Conservation (phyloP, 2,329 filamentous ascomycete genomes). For the Colletotrichum musicola region DNA sequence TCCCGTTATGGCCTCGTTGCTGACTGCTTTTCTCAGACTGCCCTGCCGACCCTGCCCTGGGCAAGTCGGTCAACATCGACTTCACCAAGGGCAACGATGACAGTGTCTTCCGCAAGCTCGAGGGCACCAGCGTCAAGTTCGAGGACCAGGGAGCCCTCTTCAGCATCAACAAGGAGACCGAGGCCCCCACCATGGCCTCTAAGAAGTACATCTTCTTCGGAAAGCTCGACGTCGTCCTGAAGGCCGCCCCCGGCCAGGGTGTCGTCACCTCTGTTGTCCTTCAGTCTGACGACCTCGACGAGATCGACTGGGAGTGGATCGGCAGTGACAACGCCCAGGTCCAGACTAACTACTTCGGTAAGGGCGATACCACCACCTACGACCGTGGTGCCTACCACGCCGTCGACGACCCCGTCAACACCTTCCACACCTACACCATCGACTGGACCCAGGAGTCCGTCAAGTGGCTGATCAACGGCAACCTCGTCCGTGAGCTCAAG, state of each 20-base stretch:
- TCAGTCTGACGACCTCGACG: constrained; percentile 90
- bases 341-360: constrained; percentile 89
- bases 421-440: constrained; percentile 74
- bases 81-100: constrained; percentile 81
- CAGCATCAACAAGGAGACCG: constrained; percentile 75
- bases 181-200: constrained; percentile 79
- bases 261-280: constrained; percentile 92
- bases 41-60: constrained; percentile 81
- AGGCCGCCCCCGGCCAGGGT: constrained; percentile 83
- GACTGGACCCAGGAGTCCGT: constrained; percentile 76
- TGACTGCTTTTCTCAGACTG: constrained; percentile 64
- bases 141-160: constrained; percentile 64
- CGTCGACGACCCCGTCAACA: constrained; percentile 67
- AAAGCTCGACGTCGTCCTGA: constrained; percentile 81
- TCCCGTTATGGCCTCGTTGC: constrained; percentile 26
- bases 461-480: constrained; percentile 75
- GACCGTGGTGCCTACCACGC: constrained; percentile 75
- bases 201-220: constrained; percentile 98
- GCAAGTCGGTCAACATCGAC: constrained; percentile 73
- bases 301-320: constrained; percentile 98
- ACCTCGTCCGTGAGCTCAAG: constrained; percentile 71
- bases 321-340: constrained; percentile 80
- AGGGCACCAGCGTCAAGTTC: constrained; percentile 63
- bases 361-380: constrained; percentile 78
- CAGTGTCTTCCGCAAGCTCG: constrained; percentile 61